Percentiles rank a stretch among this genome's conserved stretches.
Conservation (phyloP, 805 yeast species). For the Hanseniaspora jakobsenii region DNA sequence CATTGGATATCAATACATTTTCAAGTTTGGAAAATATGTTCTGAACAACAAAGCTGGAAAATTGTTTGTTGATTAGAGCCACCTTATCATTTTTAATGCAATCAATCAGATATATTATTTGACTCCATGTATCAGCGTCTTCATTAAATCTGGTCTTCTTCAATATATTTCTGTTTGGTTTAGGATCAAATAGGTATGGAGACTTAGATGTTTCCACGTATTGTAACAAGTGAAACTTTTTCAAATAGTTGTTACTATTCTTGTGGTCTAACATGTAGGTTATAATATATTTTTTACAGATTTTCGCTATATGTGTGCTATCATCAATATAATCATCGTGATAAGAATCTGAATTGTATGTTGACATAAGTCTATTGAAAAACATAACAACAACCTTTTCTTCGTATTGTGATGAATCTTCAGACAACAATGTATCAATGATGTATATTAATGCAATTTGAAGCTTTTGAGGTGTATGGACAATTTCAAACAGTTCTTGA, state of each 20-base stretch:
- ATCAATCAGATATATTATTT: neutral
- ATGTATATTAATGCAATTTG: conserved; percentile 8
- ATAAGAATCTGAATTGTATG: neutral
- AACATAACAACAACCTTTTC: neutral
- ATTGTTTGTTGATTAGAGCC: neutral
- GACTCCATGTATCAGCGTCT: neutral
- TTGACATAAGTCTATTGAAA: neutral
- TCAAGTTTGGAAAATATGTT: neutral
- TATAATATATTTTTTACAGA: conserved; percentile 3
- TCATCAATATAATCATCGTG: conserved; percentile 10
- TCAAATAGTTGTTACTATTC: neutral
- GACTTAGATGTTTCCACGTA: neutral
- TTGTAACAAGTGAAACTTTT: neutral
- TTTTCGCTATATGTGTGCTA: conserved; percentile 1
- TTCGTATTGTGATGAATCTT: neutral
- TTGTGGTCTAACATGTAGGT: neutral
- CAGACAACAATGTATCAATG: neutral
- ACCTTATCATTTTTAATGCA: conserved; percentile 1
- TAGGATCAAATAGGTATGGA: neutral
- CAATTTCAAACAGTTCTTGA: conserved; percentile 13
- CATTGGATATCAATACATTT: neutral
- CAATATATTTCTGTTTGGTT: neutral
- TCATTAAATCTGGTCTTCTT: neutral
- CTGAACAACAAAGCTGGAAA: neutral
- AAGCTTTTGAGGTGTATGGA: conserved; percentile 8